Evolutionary conservation across 352 stramenopile genomes (phyloP).

Genomic region (Peronospora farinosa): DNA sequence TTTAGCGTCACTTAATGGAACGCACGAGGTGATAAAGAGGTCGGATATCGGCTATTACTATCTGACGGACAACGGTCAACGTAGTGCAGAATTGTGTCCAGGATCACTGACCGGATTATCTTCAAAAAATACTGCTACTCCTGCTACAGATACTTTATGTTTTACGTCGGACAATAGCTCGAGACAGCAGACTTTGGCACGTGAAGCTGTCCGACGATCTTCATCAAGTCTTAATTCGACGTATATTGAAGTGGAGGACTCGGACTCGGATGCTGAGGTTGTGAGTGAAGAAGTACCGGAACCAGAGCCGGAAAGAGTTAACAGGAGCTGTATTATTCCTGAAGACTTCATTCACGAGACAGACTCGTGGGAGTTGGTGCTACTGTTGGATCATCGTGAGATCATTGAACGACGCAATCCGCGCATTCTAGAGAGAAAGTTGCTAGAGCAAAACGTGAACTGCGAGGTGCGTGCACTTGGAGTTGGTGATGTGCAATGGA

Average conservation of each 20-base stretch:
- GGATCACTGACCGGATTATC: conserved; percentile 14
- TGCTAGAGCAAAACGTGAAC: conserved; percentile 68
- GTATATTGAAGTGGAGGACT: conserved; percentile 42
- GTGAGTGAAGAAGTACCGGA: conserved; percentile 3
- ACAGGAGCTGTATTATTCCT: not conserved
- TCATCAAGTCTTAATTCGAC: conserved; percentile 16
- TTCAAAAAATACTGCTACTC: not conserved
- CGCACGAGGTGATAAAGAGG: conserved; percentile 50
- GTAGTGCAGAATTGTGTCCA: conserved; percentile 45
- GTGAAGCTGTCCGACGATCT: conserved; percentile 2
- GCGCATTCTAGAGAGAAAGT: conserved; percentile 68
- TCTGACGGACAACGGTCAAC: conserved; percentile 48
- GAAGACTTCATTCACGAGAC: conserved; percentile 26
- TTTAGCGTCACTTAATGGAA: conserved; percentile 45
- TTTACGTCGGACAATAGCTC: not conserved
- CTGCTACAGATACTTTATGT: conserved; percentile 1
- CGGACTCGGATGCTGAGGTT: conserved; percentile 36
- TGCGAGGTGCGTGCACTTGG: conserved; percentile 76
- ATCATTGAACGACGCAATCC: conserved; percentile 66
- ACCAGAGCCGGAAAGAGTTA: conserved; percentile 18
- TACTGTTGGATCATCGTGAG: conserved; percentile 80
- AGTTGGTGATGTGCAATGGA: conserved; percentile 77
- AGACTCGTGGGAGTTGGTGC: conserved; percentile 72
- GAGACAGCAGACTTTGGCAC: not conserved
- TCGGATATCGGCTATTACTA: conserved; percentile 39